These are phyloP conservation scores for Takakia lepidozioides DNA, from an alignment of 225 moss, liverwort and hornwort species.

Conservation along the genomic window DNA sequence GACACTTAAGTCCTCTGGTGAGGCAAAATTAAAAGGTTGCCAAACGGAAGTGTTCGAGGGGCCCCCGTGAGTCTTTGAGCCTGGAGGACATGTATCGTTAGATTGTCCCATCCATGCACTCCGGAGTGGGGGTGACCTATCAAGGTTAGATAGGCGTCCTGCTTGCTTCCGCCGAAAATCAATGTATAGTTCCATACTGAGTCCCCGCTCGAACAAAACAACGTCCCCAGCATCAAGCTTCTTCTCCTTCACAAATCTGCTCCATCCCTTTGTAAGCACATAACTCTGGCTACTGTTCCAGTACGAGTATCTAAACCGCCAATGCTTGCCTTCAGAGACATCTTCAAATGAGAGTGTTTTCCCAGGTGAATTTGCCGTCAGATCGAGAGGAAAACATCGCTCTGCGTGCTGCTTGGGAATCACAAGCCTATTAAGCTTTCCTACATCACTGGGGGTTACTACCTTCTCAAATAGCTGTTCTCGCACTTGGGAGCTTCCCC, in stretches of 20 bases:
- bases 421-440: constrained; percentile 92
- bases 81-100: constrained; percentile 22
- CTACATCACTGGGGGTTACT: constrained; percentile 96
- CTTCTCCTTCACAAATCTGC: constrained; percentile 97
- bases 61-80: constrained; percentile 20
- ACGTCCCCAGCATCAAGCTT: constrained; percentile 97
- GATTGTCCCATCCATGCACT: constrained; percentile 39
- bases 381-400: constrained; percentile 90
- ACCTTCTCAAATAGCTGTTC: constrained; percentile 98
- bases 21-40: constrained; percentile 38
- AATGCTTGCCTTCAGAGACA: constrained; percentile 89
- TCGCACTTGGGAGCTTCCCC: constrained; percentile 17
- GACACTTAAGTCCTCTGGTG: constrained; percentile 24
- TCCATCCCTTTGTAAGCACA: constrained; percentile 98
- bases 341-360: constrained; percentile 98
- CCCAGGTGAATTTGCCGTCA: constrained; percentile 81
- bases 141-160: constrained; percentile 41
- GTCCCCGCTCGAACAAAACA: constrained; percentile 84
- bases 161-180: constrained; percentile 83
- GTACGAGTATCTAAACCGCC: constrained; percentile 96
- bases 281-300: constrained; percentile 99
- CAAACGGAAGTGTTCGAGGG: constrained; percentile 27
- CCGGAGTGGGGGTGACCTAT: constrained; percentile 34
- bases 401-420: constrained; percentile 99
- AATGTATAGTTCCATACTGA: constrained; percentile 81